These are phyloP conservation scores for Fusarium sp. DNA, from an alignment of 2,329 filamentous ascomycete genomes.

Conservation along the genomic window DNA sequence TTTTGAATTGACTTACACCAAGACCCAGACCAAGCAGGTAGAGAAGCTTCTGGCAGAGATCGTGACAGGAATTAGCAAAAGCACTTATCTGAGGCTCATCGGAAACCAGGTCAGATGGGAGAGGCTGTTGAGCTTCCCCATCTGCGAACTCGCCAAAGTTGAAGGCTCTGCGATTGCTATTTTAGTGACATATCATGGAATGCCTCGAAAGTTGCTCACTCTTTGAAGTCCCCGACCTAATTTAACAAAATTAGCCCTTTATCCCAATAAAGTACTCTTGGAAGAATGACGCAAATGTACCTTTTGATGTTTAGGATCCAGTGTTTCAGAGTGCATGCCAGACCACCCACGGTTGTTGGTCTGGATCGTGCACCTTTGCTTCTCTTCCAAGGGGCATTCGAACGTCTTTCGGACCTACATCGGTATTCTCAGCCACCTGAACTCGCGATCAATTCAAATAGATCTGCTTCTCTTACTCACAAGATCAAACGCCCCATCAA, in stretches of 20 bases:
- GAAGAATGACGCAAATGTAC: constrained; percentile 49
- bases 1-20: constrained; percentile 55
- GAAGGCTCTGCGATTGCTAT: constrained; percentile 71
- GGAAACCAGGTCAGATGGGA: constrained; percentile 70
- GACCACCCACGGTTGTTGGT: constrained; percentile 90
- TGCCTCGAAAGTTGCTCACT: constrained; percentile 60
- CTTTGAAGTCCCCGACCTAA: constrained; percentile 85
- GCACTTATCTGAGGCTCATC: constrained; percentile 68
- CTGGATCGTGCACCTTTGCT: constrained; percentile 77
- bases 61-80: constrained; percentile 77
- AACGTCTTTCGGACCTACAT: constrained; percentile 75
- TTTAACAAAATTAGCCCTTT: neutral
- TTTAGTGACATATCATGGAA: neutral
- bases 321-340: constrained; percentile 84
- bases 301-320: constrained; percentile 85
- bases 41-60: constrained; percentile 77
- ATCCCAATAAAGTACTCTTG: neutral
- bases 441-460: neutral
- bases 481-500: constrained; percentile 77
- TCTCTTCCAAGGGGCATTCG: constrained; percentile 72
- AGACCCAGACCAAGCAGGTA: constrained; percentile 82
- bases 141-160: constrained; percentile 84
- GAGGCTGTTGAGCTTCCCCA: constrained; percentile 77
- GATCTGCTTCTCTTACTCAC: constrained; percentile 55
- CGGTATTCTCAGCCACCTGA: neutral